Percentiles rank a stretch among this genome's conserved stretches.
These are phyloP conservation scores for Ambrosia trifida DNA, from an alignment of 129 eudicot genomes.

Conservation along the genomic window DNA sequence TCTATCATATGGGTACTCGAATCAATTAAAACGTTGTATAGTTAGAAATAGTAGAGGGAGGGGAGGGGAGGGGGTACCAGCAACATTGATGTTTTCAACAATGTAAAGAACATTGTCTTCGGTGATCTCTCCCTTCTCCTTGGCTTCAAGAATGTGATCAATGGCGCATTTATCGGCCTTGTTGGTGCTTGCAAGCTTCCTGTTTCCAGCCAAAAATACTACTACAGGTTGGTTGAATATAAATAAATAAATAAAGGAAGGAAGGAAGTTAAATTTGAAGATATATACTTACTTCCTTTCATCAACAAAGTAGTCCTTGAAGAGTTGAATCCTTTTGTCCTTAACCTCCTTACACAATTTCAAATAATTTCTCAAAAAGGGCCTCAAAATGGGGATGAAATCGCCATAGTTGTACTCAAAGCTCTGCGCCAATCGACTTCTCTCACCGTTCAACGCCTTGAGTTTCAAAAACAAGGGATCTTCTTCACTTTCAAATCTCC, in stretches of 20 bases:
- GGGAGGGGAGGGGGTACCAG: neutral
- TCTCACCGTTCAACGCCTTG: neutral
- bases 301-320: neutral
- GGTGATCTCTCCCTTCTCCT: constrained; percentile 3
- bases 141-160: constrained; percentile 2
- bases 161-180: neutral
- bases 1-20: no score
- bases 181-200: neutral
- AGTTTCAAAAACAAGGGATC: neutral
- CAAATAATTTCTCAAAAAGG: neutral
- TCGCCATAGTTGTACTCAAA: neutral
- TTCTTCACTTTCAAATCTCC: neutral
- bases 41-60: neutral
- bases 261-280: no score
- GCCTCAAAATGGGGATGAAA: neutral
- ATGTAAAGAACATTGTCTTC: constrained; percentile 7
- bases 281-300: neutral
- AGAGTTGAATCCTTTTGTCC: neutral
- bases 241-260: no score
- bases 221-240: no score
- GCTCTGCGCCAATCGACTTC: constrained; percentile 1
- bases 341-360: neutral
- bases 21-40: no score
- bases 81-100: constrained; percentile 8
- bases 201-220: neutral